phyloP scores from a whole-genome alignment of 2,329 filamentous ascomycete genomes.

The Xylaria sp. region DNA sequence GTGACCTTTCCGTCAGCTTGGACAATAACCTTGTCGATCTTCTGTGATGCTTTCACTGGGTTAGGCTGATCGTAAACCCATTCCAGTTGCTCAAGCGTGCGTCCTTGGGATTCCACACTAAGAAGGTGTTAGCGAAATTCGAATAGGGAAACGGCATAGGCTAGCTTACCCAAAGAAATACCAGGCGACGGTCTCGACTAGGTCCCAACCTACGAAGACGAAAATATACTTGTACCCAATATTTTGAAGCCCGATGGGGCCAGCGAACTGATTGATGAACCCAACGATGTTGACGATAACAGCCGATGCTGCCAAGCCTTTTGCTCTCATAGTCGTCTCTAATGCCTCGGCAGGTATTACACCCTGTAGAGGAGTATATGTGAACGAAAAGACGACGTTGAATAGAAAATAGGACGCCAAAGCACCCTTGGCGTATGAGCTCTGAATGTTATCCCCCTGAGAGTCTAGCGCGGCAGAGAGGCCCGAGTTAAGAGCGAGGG shows the following conservation, averaged over 20 bases:
- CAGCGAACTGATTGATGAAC: constrained; percentile 61
- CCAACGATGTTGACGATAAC: constrained; percentile 58
- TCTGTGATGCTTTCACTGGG: constrained; percentile 60
- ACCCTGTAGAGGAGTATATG: constrained; percentile 61
- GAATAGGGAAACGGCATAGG: neutral
- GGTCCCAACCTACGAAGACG: constrained; percentile 61
- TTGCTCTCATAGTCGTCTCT: constrained; percentile 60
- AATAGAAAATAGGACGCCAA: constrained; percentile 61
- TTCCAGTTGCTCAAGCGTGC: constrained; percentile 61
- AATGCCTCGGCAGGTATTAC: constrained; percentile 60
- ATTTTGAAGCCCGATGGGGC: constrained; percentile 57
- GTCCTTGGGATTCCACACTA: constrained; percentile 61
- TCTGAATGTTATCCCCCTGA: constrained; percentile 48
- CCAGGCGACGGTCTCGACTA: constrained; percentile 55
- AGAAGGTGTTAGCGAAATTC: constrained; percentile 25
- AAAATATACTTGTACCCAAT: constrained; percentile 58
- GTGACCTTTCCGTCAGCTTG: constrained; percentile 57
- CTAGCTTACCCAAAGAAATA: constrained; percentile 57
- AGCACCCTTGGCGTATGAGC: constrained; percentile 55
- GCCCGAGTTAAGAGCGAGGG: constrained; percentile 58
- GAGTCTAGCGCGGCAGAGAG: constrained; percentile 53
- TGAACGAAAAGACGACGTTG: constrained; percentile 61
- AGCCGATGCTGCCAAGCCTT: constrained; percentile 58
- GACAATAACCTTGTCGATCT: constrained; percentile 61
- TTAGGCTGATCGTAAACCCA: constrained; percentile 62